Percentiles rank a stretch among this genome's conserved stretches.
phyloP scores from a whole-genome alignment of 352 stramenopile genomes.

The Aphanomyces stellatus region DNA sequence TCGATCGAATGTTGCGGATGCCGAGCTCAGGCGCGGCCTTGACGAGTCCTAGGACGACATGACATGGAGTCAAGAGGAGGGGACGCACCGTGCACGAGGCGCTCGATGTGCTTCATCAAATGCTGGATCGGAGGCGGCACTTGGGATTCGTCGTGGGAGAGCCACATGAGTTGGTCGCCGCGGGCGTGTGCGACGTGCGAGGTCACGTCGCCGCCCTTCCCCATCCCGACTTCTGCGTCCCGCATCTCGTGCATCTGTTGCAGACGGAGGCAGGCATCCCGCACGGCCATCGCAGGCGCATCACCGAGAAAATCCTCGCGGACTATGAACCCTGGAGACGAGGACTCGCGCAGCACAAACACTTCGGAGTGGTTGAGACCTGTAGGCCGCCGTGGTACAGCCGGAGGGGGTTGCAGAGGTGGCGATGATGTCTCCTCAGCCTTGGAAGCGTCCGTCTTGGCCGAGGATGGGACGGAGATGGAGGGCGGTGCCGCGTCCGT shows the following conservation, averaged over 20 bases:
- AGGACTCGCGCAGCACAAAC: not conserved
- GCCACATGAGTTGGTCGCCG: slow-evolving; percentile 63
- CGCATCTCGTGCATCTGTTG: not conserved
- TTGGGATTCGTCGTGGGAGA: slow-evolving; percentile 27
- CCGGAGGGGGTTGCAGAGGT: not conserved
- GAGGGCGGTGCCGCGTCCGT: too few species aligned
- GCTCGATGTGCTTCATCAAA: slow-evolving; percentile 41
- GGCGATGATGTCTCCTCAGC: not conserved
- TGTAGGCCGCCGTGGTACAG: not conserved
- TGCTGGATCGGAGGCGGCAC: slow-evolving; percentile 32
- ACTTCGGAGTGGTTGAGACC: not conserved
- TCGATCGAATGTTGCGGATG: slow-evolving; percentile 59
- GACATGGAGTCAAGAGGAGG: not conserved
- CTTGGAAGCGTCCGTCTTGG: not conserved
- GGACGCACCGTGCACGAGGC: slow-evolving; percentile 31
- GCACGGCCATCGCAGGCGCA: slow-evolving; percentile 27
- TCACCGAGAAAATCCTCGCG: slow-evolving; percentile 33
- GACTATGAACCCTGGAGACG: slow-evolving; percentile 16
- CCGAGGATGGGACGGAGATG: not conserved
- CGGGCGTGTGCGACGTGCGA: slow-evolving; percentile 36
- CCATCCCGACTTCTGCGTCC: not conserved
- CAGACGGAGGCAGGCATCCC: slow-evolving; percentile 38
- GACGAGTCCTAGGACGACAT: slow-evolving; percentile 21
- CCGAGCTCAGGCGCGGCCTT: slow-evolving; percentile 39
- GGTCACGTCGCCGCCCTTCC: slow-evolving; percentile 26